Conservation (phyloP, 176 grass and related monocot species). For the Otatea glauca region DNA sequence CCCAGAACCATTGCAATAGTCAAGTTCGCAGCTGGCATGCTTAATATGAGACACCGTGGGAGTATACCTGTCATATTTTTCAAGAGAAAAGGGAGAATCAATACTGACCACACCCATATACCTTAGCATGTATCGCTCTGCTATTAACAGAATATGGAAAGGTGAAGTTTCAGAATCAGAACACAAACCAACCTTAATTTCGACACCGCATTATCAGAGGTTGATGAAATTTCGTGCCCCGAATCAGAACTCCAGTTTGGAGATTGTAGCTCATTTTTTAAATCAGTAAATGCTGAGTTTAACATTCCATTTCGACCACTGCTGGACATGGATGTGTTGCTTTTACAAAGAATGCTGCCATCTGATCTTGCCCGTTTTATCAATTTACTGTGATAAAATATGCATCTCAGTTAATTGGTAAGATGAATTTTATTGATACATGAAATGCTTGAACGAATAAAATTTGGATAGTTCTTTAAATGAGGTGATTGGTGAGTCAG, state of each 20-base stretch:
- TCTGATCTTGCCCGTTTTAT: constrained; percentile 88
- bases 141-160: constrained; percentile 23
- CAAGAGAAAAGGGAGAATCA: constrained; percentile 36
- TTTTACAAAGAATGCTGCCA: constrained; percentile 74
- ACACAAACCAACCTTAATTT: constrained; percentile 51
- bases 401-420: constrained; percentile 35
- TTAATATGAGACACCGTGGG: constrained; percentile 44
- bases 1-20: constrained; percentile 53
- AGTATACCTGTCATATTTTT: constrained; percentile 52
- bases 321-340: constrained; percentile 51
- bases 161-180: constrained; percentile 38
- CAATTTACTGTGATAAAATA: constrained; percentile 68
- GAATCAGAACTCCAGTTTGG: constrained; percentile 39
- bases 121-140: neutral
- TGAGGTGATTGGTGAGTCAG: neutral
- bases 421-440: constrained; percentile 25
- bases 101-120: neutral
- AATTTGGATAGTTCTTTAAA: constrained; percentile 36
- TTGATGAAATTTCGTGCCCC: constrained; percentile 39
- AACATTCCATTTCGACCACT: constrained; percentile 58
- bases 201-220: constrained; percentile 20
- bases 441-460: constrained; percentile 28
- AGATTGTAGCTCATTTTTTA: constrained; percentile 38
- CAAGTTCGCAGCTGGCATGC: constrained; percentile 47
- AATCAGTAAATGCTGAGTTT: constrained; percentile 44